Base-by-base conservation (phyloP, 2,329 filamentous ascomycete species). In the Diaporthe ilicicola region DNA sequence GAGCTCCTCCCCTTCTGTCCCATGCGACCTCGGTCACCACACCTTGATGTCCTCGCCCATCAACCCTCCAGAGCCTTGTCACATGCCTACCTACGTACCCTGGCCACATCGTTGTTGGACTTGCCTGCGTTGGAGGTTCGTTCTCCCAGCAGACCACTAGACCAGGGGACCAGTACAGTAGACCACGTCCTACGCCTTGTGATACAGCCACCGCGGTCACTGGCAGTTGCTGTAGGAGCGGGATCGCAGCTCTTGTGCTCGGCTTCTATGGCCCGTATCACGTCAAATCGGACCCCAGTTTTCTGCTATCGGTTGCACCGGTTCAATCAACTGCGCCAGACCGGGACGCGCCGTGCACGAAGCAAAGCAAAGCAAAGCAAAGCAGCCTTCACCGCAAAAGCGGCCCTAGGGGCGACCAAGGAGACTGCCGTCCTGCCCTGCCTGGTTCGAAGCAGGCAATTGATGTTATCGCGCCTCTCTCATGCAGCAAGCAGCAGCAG, bases 281-380 rank as follows among this genome's bases (percentile, higher is more conserved):
- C 32, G 22, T 39, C 53, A 51, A 22, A 17, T 39, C 53, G 42
- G 22, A 27, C 51, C 56, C 51, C 46, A 27, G 66, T 68, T 46
- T 55, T 42, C 27, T 51, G 27, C 24, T 37, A 53, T 72, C 67
- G 70, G 70, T 22, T 34, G 59, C 67, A 70, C 70, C 67, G 70
- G 67, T 48, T 70, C 37, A 22, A 27, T 39, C 27, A 48, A 27
- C 29, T 55, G 67, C 62, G 48, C 29, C 55, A 64, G 51, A 71
- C 24, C 32, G 39, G 46, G 65, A 68, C 39, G 24, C 44, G 53
- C 32, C 37, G 51, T 48, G 12, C 17, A 27, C 44, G 44, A n/a
- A 59, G 59, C 53, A 37, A 13, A 37, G 22, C 44, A 32, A 13
- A 37, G 22, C 44, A 32, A n/a, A 59, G 59, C 53, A 51, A 22